phyloP scores from a whole-genome alignment of 148 eudicot genomes.

The Heliamphora exappendiculata region DNA sequence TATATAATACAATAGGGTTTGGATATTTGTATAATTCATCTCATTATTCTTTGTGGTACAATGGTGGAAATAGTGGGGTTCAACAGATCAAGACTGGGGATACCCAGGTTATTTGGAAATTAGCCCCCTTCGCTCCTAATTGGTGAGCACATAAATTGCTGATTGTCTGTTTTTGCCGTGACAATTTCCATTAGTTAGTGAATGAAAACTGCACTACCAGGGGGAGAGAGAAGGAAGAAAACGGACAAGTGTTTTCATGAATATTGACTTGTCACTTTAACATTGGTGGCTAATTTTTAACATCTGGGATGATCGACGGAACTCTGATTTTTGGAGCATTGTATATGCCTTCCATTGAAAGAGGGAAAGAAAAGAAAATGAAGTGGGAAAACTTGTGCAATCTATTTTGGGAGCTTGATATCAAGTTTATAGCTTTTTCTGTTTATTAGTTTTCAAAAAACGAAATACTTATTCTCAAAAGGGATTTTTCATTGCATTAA shows the following conservation, averaged over 20 bases:
- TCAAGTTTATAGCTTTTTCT: not conserved
- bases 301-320: not conserved
- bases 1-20: no score
- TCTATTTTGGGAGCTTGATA: not conserved
- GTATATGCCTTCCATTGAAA: not conserved
- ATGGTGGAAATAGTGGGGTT: no score
- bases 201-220: not conserved
- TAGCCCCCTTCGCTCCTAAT: no score
- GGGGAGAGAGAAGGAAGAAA: not conserved
- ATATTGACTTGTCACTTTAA: not conserved
- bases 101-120: no score
- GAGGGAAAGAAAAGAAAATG: not conserved
- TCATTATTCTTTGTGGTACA: no score
- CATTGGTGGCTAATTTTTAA: not conserved
- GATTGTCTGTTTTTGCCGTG: no score
- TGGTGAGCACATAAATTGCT: no score
- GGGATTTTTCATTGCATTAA: not conserved
- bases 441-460: not conserved
- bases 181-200: not conserved
- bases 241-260: not conserved
- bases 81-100: no score
- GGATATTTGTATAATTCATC: no score
- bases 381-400: not conserved
- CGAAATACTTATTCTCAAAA: no score
- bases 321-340: not conserved